phyloP scores from a whole-genome alignment of 768 basidiomycete genomes.

The Boletus rubescentipes region DNA sequence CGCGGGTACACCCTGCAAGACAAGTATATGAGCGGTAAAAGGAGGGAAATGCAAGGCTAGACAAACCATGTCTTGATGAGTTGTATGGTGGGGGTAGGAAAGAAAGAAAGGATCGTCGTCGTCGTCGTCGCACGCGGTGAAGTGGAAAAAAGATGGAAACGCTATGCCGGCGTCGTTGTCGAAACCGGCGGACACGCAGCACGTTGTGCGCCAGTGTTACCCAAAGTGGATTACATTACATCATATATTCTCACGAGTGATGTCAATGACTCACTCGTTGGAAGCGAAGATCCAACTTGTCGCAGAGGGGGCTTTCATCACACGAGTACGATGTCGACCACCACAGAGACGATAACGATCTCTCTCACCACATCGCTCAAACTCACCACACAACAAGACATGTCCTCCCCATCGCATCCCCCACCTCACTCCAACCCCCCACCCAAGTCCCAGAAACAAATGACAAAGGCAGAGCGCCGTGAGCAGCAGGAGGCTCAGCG shows the following conservation, averaged over 20 bases:
- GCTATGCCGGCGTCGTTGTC: background rate
- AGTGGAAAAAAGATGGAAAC: background rate
- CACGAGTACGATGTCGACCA: constrained; percentile 21
- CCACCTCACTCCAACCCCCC: constrained; percentile 9
- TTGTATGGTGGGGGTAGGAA: background rate
- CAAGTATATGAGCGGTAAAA: constrained; percentile 1
- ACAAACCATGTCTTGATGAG: constrained; percentile 22
- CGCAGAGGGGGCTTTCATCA: background rate
- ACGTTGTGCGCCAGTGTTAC: constrained; percentile 1
- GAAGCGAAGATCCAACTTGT: background rate
- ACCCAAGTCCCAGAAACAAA: constrained; percentile 59
- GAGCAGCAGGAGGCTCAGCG: constrained; percentile 79
- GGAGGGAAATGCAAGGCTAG: background rate
- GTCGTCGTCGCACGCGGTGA: background rate
- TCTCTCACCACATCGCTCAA: constrained; percentile 16
- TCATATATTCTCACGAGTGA: constrained; percentile 18
- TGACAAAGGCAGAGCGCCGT: constrained; percentile 79
- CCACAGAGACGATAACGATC: constrained; percentile 21
- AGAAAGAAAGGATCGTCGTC: constrained; percentile 1
- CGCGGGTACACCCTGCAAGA: constrained; percentile 87
- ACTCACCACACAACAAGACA: constrained; percentile 10
- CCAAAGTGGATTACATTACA: constrained; percentile 14
- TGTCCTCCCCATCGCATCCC: constrained; percentile 2
- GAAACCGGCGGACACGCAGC: background rate
- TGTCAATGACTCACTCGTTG: constrained; percentile 17